Evolutionary conservation across 1,139 yeast species (phyloP).

Genomic region (Trichomonascaceae sp.): DNA sequence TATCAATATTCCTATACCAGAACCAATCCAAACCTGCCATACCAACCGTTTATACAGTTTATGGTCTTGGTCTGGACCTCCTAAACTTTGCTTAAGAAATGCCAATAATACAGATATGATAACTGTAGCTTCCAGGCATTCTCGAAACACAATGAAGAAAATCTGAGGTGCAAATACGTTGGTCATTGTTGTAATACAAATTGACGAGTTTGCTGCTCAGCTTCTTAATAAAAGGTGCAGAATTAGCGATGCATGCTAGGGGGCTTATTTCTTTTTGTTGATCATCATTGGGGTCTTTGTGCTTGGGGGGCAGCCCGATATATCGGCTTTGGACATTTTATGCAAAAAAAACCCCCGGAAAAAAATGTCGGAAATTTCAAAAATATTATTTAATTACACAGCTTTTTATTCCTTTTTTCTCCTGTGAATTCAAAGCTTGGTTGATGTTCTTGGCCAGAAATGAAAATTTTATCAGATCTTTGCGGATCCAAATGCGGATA

Average conservation of each 20-base stretch:
- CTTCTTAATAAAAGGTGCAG: background rate
- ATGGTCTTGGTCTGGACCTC: slow-evolving; percentile 26
- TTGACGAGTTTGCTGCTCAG: background rate
- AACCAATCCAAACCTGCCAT: slow-evolving; percentile 83
- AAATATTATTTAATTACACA: background rate
- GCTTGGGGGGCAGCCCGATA: background rate
- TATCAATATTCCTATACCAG: slow-evolving; percentile 60
- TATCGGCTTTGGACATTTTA: background rate
- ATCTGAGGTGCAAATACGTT: slow-evolving; percentile 60
- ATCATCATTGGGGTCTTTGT: background rate
- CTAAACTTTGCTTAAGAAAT: slow-evolving; percentile 55
- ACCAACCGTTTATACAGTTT: slow-evolving; percentile 48
- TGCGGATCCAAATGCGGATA: background rate
- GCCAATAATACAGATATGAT: slow-evolving; percentile 80
- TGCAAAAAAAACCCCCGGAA: background rate
- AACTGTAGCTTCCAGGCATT: slow-evolving; percentile 81
- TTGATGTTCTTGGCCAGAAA: background rate
- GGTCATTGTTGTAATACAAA: background rate
- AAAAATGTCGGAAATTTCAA: background rate
- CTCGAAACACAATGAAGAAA: slow-evolving; percentile 81
- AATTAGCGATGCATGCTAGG: background rate
- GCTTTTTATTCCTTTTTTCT: background rate
- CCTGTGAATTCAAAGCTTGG: background rate
- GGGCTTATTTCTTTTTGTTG: background rate
- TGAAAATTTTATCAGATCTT: background rate